phyloP scores from a whole-genome alignment of 2,329 filamentous ascomycete genomes.

The Exophiala sideris region DNA sequence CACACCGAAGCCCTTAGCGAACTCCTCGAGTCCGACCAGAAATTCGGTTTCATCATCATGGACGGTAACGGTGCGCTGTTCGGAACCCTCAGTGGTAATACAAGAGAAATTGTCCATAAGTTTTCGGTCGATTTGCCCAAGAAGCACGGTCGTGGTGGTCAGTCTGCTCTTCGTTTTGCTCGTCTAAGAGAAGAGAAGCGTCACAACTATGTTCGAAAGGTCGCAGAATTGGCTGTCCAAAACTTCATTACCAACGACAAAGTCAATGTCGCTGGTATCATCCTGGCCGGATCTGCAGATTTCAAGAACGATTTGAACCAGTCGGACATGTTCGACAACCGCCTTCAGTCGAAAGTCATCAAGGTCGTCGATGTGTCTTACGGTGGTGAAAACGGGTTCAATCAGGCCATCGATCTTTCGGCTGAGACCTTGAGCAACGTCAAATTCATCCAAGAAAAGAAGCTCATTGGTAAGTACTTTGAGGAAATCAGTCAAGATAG shows the following conservation, averaged over 20 bases:
- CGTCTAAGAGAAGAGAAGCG: constrained; percentile 99
- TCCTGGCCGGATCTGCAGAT: constrained; percentile 94
- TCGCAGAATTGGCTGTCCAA: constrained; percentile 94
- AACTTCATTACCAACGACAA: constrained; percentile 99
- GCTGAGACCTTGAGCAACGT: constrained; percentile 96
- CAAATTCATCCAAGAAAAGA: constrained; percentile 99
- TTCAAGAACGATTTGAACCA: constrained; percentile 99
- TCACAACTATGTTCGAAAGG: constrained; percentile 99
- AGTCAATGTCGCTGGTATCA: constrained; percentile 92
- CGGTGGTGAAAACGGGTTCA: constrained; percentile 98
- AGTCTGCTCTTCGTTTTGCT: constrained; percentile 97
- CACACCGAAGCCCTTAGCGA: constrained; percentile 97
- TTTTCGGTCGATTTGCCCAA: constrained; percentile 98
- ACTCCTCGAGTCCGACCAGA: constrained; percentile 96
- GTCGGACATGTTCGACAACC: constrained; percentile 94
- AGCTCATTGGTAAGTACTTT: constrained; percentile 97
- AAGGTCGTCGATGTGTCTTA: constrained; percentile 99
- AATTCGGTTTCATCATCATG: constrained; percentile 99
- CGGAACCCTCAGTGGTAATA: constrained; percentile 94
- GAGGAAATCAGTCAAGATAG: constrained; percentile 98
- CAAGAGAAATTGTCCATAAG: constrained; percentile 93
- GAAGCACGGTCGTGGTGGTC: constrained; percentile 99
- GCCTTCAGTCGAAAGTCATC: constrained; percentile 91
- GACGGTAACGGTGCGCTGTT: constrained; percentile 98
- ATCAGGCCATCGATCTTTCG: constrained; percentile 95